Evolutionary conservation across 2,329 filamentous ascomycete genomes (phyloP).

Genomic region (Colletotrichum orchidophilum): DNA sequence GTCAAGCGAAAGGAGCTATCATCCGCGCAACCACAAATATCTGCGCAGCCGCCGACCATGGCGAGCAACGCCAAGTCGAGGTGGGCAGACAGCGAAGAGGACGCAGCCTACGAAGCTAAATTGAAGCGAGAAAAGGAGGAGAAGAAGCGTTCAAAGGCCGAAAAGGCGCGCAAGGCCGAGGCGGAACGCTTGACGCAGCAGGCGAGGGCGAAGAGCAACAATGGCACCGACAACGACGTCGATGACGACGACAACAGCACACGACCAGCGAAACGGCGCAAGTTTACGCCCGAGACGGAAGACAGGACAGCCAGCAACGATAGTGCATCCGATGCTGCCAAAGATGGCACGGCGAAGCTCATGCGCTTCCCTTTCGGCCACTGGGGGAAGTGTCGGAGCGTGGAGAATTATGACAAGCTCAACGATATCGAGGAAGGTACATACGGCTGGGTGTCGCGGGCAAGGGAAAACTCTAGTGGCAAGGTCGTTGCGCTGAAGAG

Average conservation of each 20-base stretch:
- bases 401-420: constrained; percentile 89
- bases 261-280: constrained; percentile 70
- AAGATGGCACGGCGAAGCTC: constrained; percentile 59
- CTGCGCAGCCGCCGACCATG: constrained; percentile 52
- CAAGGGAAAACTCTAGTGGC: constrained; percentile 76
- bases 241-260: constrained; percentile 47
- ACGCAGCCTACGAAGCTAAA: constrained; percentile 77
- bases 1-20: background rate
- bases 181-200: constrained; percentile 49
- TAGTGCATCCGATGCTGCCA: constrained; percentile 23
- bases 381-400: constrained; percentile 78
- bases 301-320: constrained; percentile 35
- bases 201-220: constrained; percentile 15
- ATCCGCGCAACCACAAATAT: background rate
- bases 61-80: constrained; percentile 74
- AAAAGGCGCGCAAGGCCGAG: constrained; percentile 78
- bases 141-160: constrained; percentile 84
- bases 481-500: constrained; percentile 92
- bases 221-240: constrained; percentile 39
- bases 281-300: constrained; percentile 57
- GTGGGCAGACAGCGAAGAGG: constrained; percentile 88
- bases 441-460: constrained; percentile 93
- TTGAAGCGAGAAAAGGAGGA: constrained; percentile 86
- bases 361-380: constrained; percentile 75
- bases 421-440: constrained; percentile 98